Base-by-base conservation (phyloP, 148 eudicot genomes). In the Hydrangea macrophylla region DNA sequence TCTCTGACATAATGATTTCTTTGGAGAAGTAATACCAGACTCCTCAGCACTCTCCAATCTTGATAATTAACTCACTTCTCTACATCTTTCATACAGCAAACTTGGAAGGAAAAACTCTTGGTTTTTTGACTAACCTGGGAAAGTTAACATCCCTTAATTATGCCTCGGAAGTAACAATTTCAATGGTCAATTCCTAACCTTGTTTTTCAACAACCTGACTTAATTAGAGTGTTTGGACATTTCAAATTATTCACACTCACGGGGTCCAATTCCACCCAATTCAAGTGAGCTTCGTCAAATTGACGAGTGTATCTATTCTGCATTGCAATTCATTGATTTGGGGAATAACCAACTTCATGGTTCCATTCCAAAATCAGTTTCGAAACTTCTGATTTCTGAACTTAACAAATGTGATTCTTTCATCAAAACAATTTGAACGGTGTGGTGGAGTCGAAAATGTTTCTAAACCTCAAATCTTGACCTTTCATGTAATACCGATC, bases 371-470 rank as follows among this genome's bases (percentile, higher is more conserved):
- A 31, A 51, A 10, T 39, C 53, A 31, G 39, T 73, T 54, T 70
- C 42, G 2, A 35, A 44, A 18, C 67, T 69, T 8, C 37, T n/a
- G n/a, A n/a, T n/a, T n/a, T n/a, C n/a, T 15, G 7, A 75, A 48
- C 56, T 40, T 75, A 15, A 28, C 58, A 0, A 0, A 7, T 0
- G 59, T 80, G 7, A 27, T 1, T 54, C 36, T 73, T 22, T 48
- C 18, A 9, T 68, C 65, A 10, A 75, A n/a, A 80, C 61, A 59
- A 72, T 54, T 64, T 80, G 6, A 80, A 51, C 9, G 80, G 83
- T 31, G 30, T 4, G 23, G 42, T 67, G 22, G 64, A 63, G 9
- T 13, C 75, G 10, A 48, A 40, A 22, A 10, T 33, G 32, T 70
- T 78, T 40, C 55, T 68, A 10, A 37, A 39, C 13, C 48, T 68